Conservation (phyloP, 768 basidiomycete species). For the Coprinopsis marcescibilis region DNA sequence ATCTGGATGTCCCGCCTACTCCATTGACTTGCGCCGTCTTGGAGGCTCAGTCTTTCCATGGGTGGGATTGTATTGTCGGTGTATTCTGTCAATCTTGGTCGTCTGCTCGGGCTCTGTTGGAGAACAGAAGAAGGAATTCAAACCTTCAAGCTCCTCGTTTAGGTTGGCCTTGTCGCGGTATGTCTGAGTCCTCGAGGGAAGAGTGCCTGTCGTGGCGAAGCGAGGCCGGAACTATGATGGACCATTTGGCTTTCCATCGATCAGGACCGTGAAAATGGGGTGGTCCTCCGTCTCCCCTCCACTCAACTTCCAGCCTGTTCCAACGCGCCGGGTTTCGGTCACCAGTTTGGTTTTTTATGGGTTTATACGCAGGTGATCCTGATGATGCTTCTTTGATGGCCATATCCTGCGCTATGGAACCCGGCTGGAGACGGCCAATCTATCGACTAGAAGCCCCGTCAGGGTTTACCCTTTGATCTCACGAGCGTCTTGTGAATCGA, state of each 20-base stretch:
- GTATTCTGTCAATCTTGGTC: not conserved
- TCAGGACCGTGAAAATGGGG: not conserved
- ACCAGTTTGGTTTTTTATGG: too few relatives aligned
- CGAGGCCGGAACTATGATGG: too few relatives aligned
- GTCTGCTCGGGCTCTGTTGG: not conserved
- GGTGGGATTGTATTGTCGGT: not conserved
- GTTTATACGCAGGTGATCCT: too few relatives aligned
- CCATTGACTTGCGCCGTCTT: not conserved
- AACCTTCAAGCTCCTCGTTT: not conserved
- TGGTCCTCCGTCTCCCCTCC: too few relatives aligned
- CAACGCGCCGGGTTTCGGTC: too few relatives aligned
- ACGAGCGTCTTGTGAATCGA: too few relatives aligned
- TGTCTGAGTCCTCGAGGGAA: not conserved
- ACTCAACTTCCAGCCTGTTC: too few relatives aligned
- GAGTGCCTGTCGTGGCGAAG: too few relatives aligned
- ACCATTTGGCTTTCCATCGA: constrained; percentile 9
- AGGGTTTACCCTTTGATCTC: too few relatives aligned
- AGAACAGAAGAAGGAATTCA: not conserved
- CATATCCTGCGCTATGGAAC: too few relatives aligned
- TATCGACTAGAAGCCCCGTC: constrained; percentile 8
- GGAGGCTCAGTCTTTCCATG: not conserved
- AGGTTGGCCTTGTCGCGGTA: not conserved
- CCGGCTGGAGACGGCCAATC: too few relatives aligned
- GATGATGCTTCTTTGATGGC: too few relatives aligned
- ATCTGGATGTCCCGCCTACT: not conserved